Base-by-base conservation (phyloP, 2,329 filamentous ascomycete species). In the Arthrobotrys pseudoclavata region DNA sequence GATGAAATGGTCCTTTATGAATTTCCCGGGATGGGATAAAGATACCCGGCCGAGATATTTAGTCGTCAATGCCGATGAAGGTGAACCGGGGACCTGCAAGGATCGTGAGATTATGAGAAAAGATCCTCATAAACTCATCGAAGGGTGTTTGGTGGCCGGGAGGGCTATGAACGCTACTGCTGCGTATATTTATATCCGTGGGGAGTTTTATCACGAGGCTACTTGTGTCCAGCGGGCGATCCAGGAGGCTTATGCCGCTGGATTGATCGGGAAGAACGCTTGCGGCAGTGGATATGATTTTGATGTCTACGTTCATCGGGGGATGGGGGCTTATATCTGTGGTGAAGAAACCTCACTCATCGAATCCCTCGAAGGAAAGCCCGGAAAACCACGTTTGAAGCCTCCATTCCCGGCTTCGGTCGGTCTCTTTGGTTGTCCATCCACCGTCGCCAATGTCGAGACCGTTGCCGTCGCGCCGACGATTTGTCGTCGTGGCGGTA, bases 1-100 rank as follows among this genome's bases (percentile, higher is more conserved):
- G 79, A 87, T 99, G 87, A 99, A 99, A 94, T 99, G 96, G 94
- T 97, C 94, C 61, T 99, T 99, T 86, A 99, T 99, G 96, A 99
- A 99, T 88, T 94, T 95, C 88, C 97, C 97, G 86, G 96, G 94
- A 82, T 99, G 96, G 96, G 95, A 99, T 83, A 97, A 99, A 86
- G 96, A 98, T 84, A 91, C 85, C 82, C 97, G 97, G 86, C 96
- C 96, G 80, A 91, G 96, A 83, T 99, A 99, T 84, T 88, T 99
- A 69, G 95, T 99, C 79, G 93, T 99, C 86, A 99, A 99, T 83
- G 96, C 96, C 81, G 96, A 99, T 84, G 96, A 99, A 87, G 96
- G 96, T 83, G 96, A 99, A 86, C 96, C 96, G 31, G 96, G 96
- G 85, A 99, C 96, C 67, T 99, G 96, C 91, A 99, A 99, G 87